phyloP scores from a whole-genome alignment of 371 early-diverging fungal species.

The Coemansia sp. region DNA sequence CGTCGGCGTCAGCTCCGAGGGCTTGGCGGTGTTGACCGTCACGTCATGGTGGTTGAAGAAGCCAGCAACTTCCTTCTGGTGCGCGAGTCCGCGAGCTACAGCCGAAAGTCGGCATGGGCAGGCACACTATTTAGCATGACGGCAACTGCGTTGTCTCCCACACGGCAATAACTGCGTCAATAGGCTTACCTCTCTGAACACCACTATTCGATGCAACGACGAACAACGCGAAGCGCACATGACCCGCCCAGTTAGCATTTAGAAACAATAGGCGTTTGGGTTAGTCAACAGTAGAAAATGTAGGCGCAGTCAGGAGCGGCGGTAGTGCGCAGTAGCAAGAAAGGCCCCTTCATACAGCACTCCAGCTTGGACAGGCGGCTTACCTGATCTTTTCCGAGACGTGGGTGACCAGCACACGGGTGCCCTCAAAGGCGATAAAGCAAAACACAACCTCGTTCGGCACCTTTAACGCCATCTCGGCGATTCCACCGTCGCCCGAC shows the following conservation, averaged over 20 bases:
- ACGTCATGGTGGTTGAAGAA: conserved; percentile 44
- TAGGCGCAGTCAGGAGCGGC: neutral
- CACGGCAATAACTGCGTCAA: neutral
- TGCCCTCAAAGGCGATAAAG: conserved; percentile 36
- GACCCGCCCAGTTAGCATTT: neutral
- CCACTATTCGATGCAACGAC: conserved; percentile 12
- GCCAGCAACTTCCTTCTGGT: conserved; percentile 37
- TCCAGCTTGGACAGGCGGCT: neutral
- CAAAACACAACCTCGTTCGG: conserved; percentile 39
- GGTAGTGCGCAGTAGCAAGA: conserved; percentile 4
- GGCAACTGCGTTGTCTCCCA: no score
- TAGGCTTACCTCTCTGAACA: conserved; percentile 28
- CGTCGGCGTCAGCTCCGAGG: conserved; percentile 40
- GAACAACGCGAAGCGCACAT: conserved; percentile 1
- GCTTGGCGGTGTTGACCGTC: conserved; percentile 42
- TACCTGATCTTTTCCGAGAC: conserved; percentile 48
- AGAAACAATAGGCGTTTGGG: neutral
- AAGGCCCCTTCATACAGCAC: neutral
- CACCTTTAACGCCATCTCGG: conserved; percentile 35
- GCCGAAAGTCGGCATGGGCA: neutral
- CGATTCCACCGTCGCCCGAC: conserved; percentile 28
- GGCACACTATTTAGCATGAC: no score
- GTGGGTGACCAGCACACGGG: conserved; percentile 44
- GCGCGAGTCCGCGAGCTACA: conserved; percentile 47
- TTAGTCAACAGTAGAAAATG: conserved; percentile 4